Conservation (phyloP, 164 flowering plant genomes). For the Buxus sempervirens region DNA sequence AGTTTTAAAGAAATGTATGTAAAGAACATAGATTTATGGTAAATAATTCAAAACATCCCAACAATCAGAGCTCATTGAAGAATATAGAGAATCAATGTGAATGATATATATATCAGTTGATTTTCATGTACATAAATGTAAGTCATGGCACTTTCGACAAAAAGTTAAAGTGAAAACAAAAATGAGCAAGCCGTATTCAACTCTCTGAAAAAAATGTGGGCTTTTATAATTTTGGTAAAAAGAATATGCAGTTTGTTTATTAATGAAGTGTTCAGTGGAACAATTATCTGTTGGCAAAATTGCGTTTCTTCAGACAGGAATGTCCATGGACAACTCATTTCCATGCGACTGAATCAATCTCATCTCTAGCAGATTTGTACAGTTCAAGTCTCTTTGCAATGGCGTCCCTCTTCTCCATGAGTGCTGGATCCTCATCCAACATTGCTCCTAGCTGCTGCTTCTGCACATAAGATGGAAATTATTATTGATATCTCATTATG, state of each 20-base stretch:
- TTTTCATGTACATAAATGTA: no score
- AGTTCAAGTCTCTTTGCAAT: constrained; percentile 77
- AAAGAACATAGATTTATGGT: no score
- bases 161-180: no score
- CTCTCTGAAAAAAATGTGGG: background rate
- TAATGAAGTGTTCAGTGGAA: background rate
- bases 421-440: constrained; percentile 92
- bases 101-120: no score
- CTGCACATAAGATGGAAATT: constrained; percentile 33
- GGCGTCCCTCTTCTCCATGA: constrained; percentile 70
- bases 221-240: background rate
- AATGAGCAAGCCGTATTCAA: background rate
- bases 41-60: no score
- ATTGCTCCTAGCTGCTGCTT: constrained; percentile 76
- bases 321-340: constrained; percentile 32
- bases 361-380: constrained; percentile 90
- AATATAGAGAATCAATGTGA: no score
- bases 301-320: background rate
- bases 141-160: no score
- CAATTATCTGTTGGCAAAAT: background rate
- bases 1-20: no score
- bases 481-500: background rate
- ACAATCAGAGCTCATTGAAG: no score
- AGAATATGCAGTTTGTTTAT: background rate
- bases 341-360: constrained; percentile 90